These are phyloP conservation scores for Lentinula sp. DNA, from an alignment of 768 basidiomycete species.

Conservation along the genomic window DNA sequence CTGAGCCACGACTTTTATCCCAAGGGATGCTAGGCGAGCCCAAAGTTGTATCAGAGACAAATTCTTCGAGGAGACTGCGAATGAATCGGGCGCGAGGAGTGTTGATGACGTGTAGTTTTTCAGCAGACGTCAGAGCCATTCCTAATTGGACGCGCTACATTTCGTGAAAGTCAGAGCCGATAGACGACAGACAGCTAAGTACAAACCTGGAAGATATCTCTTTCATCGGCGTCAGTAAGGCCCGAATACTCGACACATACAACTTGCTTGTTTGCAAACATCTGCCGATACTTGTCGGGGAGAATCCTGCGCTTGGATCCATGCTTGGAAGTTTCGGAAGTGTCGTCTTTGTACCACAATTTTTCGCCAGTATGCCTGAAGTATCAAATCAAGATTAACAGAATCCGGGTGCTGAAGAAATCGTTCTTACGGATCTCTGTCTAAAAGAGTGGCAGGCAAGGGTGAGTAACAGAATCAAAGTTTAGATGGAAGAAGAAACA, in stretches of 20 bases:
- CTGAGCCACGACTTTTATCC: conserved; percentile 38
- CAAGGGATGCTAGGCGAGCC: conserved; percentile 21
- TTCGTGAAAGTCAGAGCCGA: neutral
- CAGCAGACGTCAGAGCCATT: conserved; percentile 46
- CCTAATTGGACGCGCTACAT: conserved; percentile 69
- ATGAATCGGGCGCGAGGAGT: conserved; percentile 54
- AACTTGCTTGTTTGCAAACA: conserved; percentile 73
- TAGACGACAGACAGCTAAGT: neutral
- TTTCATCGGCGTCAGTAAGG: conserved; percentile 48
- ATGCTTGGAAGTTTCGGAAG: conserved; percentile 5
- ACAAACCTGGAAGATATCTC: conserved; percentile 71
- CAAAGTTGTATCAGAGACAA: conserved; percentile 32
- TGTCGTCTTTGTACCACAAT: conserved; percentile 40
- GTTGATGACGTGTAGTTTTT: conserved; percentile 64
- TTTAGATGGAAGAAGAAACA: conserved; percentile 46
- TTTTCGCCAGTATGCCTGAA: conserved; percentile 38
- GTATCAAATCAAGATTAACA: neutral
- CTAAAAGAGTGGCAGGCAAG: conserved; percentile 24
- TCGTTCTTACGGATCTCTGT: conserved; percentile 42
- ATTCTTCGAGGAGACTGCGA: conserved; percentile 42
- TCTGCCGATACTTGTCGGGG: conserved; percentile 47
- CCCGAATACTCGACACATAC: conserved; percentile 74
- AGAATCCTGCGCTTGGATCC: conserved; percentile 18
- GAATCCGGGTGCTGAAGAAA: neutral
- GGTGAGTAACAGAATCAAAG: neutral